These are phyloP conservation scores for Carex arenaria DNA, from an alignment of 202 grass and related monocot genomes.

Conservation along the genomic window DNA sequence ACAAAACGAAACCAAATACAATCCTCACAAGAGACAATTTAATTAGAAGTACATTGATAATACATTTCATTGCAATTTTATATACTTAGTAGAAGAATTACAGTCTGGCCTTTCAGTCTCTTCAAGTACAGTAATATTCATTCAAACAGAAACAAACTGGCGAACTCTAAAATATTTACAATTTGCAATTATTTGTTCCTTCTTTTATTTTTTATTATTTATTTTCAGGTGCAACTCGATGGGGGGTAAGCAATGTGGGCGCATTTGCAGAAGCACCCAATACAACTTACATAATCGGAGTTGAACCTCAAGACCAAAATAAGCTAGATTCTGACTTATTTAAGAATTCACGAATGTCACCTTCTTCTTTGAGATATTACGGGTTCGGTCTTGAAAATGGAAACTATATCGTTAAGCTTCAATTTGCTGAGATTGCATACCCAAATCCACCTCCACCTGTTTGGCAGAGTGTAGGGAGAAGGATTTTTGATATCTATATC, in stretches of 20 bases:
- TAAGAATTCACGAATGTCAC: slow-evolving; percentile 38
- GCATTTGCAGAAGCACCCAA: not conserved
- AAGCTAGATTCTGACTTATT: slow-evolving; percentile 38
- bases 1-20: not conserved
- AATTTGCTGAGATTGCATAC: slow-evolving; percentile 37
- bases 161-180: not conserved
- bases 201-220: not conserved
- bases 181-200: not conserved
- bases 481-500: slow-evolving; percentile 86
- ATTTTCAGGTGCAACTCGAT: slow-evolving; percentile 28
- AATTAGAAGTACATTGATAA: not conserved
- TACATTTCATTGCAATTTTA: not conserved
- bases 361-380: slow-evolving; percentile 51
- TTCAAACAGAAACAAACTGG: not conserved
- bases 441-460: slow-evolving; percentile 12
- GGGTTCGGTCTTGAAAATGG: slow-evolving; percentile 55
- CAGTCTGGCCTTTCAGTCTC: not conserved
- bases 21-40: not conserved
- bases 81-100: not conserved
- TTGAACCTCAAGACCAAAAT: slow-evolving; percentile 17
- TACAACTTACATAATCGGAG: slow-evolving; percentile 2
- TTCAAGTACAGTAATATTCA: not conserved
- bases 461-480: slow-evolving; percentile 52
- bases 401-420: slow-evolving; percentile 36
- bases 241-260: slow-evolving; percentile 73